Evolutionary conservation across 2,329 filamentous ascomycete species (phyloP), one percentile per base, ranked within the genome.

Genomic region (Sclerotinia subarctica): DNA sequence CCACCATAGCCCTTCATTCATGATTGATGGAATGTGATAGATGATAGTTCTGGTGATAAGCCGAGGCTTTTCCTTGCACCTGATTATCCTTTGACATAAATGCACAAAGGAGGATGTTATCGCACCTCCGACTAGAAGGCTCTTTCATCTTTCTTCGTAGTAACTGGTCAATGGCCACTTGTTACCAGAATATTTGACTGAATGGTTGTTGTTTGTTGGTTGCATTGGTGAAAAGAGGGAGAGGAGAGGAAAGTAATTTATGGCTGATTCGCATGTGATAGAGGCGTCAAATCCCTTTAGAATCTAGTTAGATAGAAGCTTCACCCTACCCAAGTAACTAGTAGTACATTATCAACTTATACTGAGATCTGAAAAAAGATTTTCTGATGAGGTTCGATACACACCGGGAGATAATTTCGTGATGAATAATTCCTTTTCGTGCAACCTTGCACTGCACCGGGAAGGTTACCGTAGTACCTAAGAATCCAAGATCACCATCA

Each of bases 21-120:
- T 47, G 13, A 17, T 42, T 42, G 38, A 17, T 19, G n/a, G 59
- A 62, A 62, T 51, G 59, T 62, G 46, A 51, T 49, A 21, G 11
- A 21, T 38, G 13, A 49, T 49, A 24, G 21, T 32, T 49, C 29
- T 62, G 21, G 13, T 62, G 59, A 38, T 38, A 38, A 62, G 58
- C 59, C 46, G 46, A 62, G 59, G 46, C 46, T 51, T 38, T 51
- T 38, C 46, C 44, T 62, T 51, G 46, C 44, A 19, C 46, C 29
- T 62, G 21, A 38, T 49, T 8, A 49, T 15, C 35, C 29, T 15
- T 47, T 62, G 58, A 49, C 46, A 26, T 7, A 49, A 49, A 49
- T 35, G 38, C 44, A 38, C 44, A 29, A 26, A 35, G 21, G 44
- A 21, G 19, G 46, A 6, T n/a, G 44, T 35, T 24, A 62, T 32